Percentiles rank a stretch among this genome's conserved stretches.
Conservation (phyloP, 139 green algal species). For the Tetraselmis striata region DNA sequence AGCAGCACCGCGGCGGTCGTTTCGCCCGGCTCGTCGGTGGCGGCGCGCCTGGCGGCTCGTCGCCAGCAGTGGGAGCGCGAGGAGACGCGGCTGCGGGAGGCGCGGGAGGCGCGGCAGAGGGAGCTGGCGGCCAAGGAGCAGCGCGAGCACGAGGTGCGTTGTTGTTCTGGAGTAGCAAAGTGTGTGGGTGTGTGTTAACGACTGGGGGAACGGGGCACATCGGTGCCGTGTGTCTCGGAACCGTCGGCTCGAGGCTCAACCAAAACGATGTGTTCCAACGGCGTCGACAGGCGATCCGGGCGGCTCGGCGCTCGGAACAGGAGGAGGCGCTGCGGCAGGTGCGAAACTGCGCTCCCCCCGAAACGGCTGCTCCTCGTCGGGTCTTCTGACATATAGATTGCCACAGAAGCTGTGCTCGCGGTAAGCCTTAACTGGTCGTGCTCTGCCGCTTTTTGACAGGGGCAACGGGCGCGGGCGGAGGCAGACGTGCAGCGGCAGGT, state of each 20-base stretch:
- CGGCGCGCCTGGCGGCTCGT: background rate
- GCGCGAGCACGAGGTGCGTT: background rate
- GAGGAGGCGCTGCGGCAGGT: background rate
- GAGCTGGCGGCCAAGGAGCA: background rate
- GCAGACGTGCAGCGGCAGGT: background rate
- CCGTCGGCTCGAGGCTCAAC: too few relatives aligned
- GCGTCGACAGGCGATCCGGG: background rate
- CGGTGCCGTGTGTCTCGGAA: too few relatives aligned
- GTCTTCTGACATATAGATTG: too few relatives aligned
- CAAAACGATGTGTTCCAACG: too few relatives aligned
- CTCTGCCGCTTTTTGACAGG: background rate
- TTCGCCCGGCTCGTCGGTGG: background rate
- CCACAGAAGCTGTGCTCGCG: too few relatives aligned
- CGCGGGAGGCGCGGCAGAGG: background rate
- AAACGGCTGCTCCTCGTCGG: too few relatives aligned
- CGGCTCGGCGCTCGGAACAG: background rate
- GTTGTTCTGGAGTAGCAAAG: too few relatives aligned
- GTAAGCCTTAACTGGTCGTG: too few relatives aligned
- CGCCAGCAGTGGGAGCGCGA: background rate
- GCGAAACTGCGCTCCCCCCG: too few relatives aligned
- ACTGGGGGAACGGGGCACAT: too few relatives aligned
- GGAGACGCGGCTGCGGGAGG: background rate
- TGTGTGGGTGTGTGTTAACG: too few relatives aligned
- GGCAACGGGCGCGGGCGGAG: background rate
- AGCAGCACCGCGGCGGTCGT: background rate